These are phyloP conservation scores for Linderniella brevidens DNA, from an alignment of 257 asterid genomes.

Conservation along the genomic window DNA sequence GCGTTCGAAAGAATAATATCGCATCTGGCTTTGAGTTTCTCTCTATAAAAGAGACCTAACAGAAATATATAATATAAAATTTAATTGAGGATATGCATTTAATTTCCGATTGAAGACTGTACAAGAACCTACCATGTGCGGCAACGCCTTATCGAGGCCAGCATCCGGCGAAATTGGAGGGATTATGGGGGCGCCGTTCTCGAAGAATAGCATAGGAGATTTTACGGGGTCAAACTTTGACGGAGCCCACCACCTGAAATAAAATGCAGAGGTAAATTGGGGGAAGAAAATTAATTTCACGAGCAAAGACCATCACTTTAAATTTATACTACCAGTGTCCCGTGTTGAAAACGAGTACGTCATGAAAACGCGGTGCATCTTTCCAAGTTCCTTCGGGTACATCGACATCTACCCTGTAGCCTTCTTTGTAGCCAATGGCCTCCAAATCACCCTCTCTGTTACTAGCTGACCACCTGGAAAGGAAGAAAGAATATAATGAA, in stretches of 20 bases:
- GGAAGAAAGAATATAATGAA: conserved; percentile 5
- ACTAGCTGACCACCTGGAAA: conserved; percentile 68
- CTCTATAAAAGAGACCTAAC: conserved; percentile 44
- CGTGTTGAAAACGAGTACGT: conserved; percentile 75
- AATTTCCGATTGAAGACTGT: too few species aligned
- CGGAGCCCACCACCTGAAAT: conserved; percentile 97
- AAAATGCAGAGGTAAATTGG: too few species aligned
- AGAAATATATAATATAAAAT: neutral
- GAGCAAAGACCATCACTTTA: too few species aligned
- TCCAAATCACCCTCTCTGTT: conserved; percentile 45
- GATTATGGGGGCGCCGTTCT: conserved; percentile 57
- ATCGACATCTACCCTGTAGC: conserved; percentile 81
- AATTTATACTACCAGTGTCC: conserved; percentile 76
- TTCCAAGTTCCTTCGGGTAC: conserved; percentile 85
- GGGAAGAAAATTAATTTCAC: too few species aligned
- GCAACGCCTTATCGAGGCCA: conserved; percentile 66
- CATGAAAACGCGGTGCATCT: conserved; percentile 58
- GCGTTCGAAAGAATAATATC: conserved; percentile 52
- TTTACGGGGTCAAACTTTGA: conserved; percentile 91
- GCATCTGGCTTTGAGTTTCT: conserved; percentile 32
- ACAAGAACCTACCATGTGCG: conserved; percentile 53
- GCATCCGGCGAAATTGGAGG: conserved; percentile 56
- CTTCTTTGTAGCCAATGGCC: conserved; percentile 85
- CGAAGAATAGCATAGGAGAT: conserved; percentile 87
- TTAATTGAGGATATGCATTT: too few species aligned